These are phyloP conservation scores for Linanthus parryae DNA, from an alignment of 148 eudicot genomes.

Conservation along the genomic window DNA sequence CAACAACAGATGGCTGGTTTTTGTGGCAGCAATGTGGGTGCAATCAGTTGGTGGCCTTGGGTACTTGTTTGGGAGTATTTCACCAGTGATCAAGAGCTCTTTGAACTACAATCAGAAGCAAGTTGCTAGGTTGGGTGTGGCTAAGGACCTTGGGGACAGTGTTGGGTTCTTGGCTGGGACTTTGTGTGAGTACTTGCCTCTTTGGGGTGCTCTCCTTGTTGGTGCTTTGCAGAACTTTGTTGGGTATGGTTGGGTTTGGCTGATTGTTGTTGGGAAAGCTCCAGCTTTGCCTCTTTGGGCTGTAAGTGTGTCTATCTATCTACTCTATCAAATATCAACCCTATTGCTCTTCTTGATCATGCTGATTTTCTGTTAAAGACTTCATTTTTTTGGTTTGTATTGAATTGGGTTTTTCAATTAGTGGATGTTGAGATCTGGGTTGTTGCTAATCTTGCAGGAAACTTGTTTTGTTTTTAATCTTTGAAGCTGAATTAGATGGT, in stretches of 20 bases:
- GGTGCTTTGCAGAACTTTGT: constrained; percentile 81
- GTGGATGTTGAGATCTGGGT: too few species aligned
- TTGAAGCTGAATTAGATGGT: too few species aligned
- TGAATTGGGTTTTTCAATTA: too few species aligned
- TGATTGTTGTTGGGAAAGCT: constrained; percentile 53
- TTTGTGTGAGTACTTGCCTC: constrained; percentile 70
- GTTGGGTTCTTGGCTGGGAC: constrained; percentile 92
- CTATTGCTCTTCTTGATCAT: too few species aligned
- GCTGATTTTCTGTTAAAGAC: too few species aligned
- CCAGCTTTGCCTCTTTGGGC: constrained; percentile 84
- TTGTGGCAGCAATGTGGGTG: constrained; percentile 60
- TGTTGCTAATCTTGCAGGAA: too few species aligned
- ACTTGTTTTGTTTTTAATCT: too few species aligned
- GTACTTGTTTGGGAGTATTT: constrained; percentile 87
- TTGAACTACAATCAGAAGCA: constrained; percentile 77
- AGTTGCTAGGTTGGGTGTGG: constrained; percentile 81
- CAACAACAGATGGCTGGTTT: constrained; percentile 18
- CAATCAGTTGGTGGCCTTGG: constrained; percentile 93
- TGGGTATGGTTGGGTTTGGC: constrained; percentile 96
- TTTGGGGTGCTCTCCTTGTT: constrained; percentile 82
- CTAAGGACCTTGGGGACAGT: constrained; percentile 90
- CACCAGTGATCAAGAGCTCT: constrained; percentile 67
- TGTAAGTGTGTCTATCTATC: constrained; percentile 63
- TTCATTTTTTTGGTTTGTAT: too few species aligned
- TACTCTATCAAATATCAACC: too few species aligned